Evolutionary conservation across 2,329 filamentous ascomycete genomes (phyloP), one percentile per base, ranked within the genome.

Genomic region (Diaporthe longicolla): DNA sequence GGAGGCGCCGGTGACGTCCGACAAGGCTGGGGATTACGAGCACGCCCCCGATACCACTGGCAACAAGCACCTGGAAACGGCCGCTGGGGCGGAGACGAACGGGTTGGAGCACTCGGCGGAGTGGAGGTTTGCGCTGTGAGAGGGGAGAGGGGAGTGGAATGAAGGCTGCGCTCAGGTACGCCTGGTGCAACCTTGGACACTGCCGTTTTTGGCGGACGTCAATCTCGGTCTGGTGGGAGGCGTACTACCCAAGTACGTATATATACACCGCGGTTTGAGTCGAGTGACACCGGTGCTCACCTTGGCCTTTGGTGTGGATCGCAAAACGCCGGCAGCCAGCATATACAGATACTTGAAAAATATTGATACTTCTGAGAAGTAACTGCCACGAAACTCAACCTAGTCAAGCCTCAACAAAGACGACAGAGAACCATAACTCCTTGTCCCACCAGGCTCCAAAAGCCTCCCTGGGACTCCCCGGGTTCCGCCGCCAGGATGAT

Each of bases 81-180:
- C 61, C 54, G 43, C 26, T 21, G 58, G 26, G 10, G n/a, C 58
- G 19, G 59, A 43, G n/a, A n/a, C 2, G 8, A 9, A 2, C 7
- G 71, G 71, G 0, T 65, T 69, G 71, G 71, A 75, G 59, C 73
- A 65, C 40, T 73, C 71, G 19, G 32, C 48, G 21, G 74, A 50
- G n/a, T 75, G 71, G 74, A 61, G 74, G 11, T 71, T 50, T 40
- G 55, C 61, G 8, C 21, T 75, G 11, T 75, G 52, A 75, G 24
- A 19, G n/a, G 11, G 19, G n/a, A 6, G 11, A 10, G 37, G 58
- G 3, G 37, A 13, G 37, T 40, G 37, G 37, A 40, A 40, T 21
- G 37, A 29, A 3, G 5, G 58, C 24, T 26, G 63, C 21, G 21
- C 45, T 37, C 45, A 29, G 29, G 13, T 52, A 40, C 19, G 26